Evolutionary conservation across 2,329 filamentous ascomycete genomes (phyloP).

Genomic region (Xylariaceae sp.): DNA sequence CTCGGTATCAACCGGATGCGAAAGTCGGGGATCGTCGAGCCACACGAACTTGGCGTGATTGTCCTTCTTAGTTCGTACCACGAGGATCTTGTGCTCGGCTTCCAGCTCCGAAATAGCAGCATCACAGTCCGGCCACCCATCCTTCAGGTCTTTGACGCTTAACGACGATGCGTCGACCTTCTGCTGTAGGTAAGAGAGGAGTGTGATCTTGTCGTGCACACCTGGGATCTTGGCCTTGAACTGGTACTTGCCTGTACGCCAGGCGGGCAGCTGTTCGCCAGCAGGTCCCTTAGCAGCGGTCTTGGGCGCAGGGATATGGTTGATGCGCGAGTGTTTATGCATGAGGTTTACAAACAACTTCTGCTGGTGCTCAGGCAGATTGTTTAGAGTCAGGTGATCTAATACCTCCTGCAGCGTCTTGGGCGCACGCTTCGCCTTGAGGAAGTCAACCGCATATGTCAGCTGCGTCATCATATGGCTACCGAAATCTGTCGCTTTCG

Average conservation of each 20-base stretch:
- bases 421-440: conserved; percentile 72
- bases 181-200: conserved; percentile 80
- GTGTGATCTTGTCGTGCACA: conserved; percentile 76
- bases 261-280: conserved; percentile 61
- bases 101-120: conserved; percentile 80
- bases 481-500: conserved; percentile 73
- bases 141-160: conserved; percentile 87
- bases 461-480: conserved; percentile 86
- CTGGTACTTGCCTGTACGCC: conserved; percentile 73
- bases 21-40: conserved; percentile 82
- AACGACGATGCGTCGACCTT: conserved; percentile 83
- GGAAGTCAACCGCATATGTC: conserved; percentile 82
- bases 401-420: conserved; percentile 79
- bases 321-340: conserved; percentile 65
- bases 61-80: conserved; percentile 92
- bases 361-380: conserved; percentile 65
- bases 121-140: conserved; percentile 90
- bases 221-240: conserved; percentile 83
- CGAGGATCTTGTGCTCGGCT: conserved; percentile 76
- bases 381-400: conserved; percentile 76
- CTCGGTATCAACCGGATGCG: conserved; percentile 77
- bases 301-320: conserved; percentile 58
- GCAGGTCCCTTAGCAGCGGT: conserved; percentile 4
- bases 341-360: conserved; percentile 71
- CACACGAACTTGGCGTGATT: conserved; percentile 85